Conservation (phyloP, 208 protist species). For the Acanthamoeba sp. region DNA sequence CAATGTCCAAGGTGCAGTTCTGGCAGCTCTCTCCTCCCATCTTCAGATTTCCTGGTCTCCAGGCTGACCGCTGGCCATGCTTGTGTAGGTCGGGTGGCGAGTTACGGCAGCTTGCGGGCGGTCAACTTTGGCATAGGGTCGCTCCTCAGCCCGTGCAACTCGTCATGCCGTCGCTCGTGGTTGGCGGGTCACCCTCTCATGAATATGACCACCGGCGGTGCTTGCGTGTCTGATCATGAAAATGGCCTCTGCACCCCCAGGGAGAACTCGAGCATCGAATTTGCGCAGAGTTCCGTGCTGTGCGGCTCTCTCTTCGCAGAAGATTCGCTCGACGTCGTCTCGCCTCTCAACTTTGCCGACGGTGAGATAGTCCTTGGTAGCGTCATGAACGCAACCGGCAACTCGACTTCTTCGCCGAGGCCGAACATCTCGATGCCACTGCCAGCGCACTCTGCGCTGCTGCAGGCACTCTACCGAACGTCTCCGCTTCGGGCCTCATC, state of each 20-base stretch:
- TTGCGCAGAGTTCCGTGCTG: neutral
- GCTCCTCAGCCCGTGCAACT: neutral
- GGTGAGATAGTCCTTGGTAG: neutral
- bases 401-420: neutral
- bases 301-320: constrained; percentile 14
- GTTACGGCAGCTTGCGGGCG: neutral
- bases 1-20: neutral
- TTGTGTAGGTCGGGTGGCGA: neutral
- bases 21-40: too few species aligned
- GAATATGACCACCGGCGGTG: neutral
- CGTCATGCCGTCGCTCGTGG: neutral
- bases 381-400: neutral
- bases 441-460: neutral
- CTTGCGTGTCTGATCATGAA: too few species aligned
- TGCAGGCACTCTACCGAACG: neutral
- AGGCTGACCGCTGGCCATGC: too few species aligned
- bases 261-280: neutral
- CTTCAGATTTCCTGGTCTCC: too few species aligned
- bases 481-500: neutral
- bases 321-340: neutral
- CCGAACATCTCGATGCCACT: neutral
- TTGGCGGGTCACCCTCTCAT: neutral
- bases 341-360: neutral
- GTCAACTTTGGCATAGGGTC: neutral
- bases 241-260: neutral